phyloP scores from a whole-genome alignment of 768 basidiomycete species.

The Lentinula raphanica region DNA sequence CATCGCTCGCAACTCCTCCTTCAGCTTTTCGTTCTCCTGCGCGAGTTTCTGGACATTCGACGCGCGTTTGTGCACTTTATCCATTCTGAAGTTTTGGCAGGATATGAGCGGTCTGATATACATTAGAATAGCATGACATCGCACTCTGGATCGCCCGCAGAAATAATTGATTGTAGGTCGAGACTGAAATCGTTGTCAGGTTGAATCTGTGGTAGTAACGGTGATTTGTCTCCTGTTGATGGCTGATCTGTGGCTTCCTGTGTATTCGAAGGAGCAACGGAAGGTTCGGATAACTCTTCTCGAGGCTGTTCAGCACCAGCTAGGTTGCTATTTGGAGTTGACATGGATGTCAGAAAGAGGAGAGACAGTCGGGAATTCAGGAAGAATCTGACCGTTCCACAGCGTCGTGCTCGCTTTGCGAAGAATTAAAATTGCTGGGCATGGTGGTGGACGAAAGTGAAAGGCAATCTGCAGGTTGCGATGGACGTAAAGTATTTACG shows the following conservation, averaged over 20 bases:
- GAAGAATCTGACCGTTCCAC: not conserved
- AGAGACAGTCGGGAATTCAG: not conserved
- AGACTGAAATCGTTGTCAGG: slow-evolving; percentile 33
- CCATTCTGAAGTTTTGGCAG: slow-evolving; percentile 28
- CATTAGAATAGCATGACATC: slow-evolving; percentile 1
- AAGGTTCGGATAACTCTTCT: not conserved
- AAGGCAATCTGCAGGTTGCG: not conserved
- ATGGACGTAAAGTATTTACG: not conserved
- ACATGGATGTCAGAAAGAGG: not conserved
- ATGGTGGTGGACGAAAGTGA: not conserved
- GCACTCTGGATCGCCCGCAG: slow-evolving; percentile 8
- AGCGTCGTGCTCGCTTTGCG: slow-evolving; percentile 1
- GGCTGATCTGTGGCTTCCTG: not conserved
- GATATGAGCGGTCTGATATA: slow-evolving; percentile 13
- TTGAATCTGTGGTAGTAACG: slow-evolving; percentile 48
- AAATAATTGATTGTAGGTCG: slow-evolving; percentile 31
- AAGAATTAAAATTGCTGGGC: not conserved
- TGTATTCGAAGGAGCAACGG: not conserved
- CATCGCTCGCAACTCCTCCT: slow-evolving; percentile 72
- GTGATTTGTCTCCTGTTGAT: not conserved
- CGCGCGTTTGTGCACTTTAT: slow-evolving; percentile 62
- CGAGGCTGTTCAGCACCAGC: not conserved
- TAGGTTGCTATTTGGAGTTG: not conserved
- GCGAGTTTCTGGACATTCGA: slow-evolving; percentile 74
- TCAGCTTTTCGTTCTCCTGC: slow-evolving; percentile 75